Evolutionary conservation across 192 early-diverging fungal species (phyloP).

Genomic region (Dispira parvispora): DNA sequence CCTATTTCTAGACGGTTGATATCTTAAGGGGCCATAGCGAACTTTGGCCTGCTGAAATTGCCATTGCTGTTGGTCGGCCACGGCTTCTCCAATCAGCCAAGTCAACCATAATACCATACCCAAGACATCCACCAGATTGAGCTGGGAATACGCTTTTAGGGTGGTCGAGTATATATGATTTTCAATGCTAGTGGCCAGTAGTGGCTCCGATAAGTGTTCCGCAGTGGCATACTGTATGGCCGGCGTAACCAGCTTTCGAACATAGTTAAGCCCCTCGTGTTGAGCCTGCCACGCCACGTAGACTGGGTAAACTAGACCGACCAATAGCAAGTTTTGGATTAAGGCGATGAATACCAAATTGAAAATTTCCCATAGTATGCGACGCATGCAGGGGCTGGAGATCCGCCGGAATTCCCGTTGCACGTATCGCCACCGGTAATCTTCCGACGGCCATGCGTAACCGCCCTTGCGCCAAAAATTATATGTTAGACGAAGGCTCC

Average conservation of each 20-base stretch:
- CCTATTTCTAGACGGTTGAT: slow-evolving; percentile 7
- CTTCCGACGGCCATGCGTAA: slow-evolving; percentile 43
- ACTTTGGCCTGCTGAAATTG: slow-evolving; percentile 41
- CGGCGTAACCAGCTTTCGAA: neutral
- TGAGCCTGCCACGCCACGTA: slow-evolving; percentile 20
- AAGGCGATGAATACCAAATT: slow-evolving; percentile 56
- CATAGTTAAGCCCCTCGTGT: neutral
- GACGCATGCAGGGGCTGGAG: slow-evolving; percentile 14
- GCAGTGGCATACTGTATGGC: neutral
- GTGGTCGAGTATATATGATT: neutral
- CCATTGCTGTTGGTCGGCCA: slow-evolving; percentile 76
- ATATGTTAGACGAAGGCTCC: slow-evolving; percentile 59
- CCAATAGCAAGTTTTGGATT: slow-evolving; percentile 54
- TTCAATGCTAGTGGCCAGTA: neutral
- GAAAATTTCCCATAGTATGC: slow-evolving; percentile 38
- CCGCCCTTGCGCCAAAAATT: slow-evolving; percentile 70
- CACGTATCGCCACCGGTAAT: slow-evolving; percentile 57
- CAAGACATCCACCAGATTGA: slow-evolving; percentile 28
- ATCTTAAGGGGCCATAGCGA: slow-evolving; percentile 14
- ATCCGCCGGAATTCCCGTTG: slow-evolving; percentile 9
- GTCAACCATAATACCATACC: slow-evolving; percentile 25
- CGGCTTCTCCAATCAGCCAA: slow-evolving; percentile 37
- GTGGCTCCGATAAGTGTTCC: neutral
- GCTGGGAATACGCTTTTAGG: slow-evolving; percentile 5
- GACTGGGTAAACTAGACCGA: slow-evolving; percentile 34